Percentiles rank a stretch among this genome's conserved stretches.
phyloP scores from a whole-genome alignment of 352 stramenopile species.

The Globisporangium irregulare region DNA sequence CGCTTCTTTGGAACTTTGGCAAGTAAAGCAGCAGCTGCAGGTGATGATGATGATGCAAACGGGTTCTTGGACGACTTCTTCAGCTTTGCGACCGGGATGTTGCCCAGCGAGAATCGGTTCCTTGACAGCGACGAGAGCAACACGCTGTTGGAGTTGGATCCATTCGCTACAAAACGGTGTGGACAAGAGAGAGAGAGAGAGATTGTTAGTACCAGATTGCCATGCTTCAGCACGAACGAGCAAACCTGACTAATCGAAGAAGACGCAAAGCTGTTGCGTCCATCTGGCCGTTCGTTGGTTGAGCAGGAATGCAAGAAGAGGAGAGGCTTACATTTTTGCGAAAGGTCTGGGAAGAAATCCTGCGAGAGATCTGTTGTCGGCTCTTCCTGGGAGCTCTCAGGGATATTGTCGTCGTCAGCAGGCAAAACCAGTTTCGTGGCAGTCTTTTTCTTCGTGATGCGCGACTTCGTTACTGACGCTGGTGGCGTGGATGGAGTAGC shows the following conservation, averaged over 20 bases:
- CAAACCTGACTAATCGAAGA: background rate
- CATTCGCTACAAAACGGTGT: conserved; percentile 18
- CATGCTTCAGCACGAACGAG: background rate
- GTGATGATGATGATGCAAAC: conserved; percentile 31
- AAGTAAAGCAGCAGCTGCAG: background rate
- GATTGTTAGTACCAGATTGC: background rate
- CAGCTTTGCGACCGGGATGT: conserved; percentile 70
- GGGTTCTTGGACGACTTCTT: conserved; percentile 83
- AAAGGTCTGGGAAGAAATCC: conserved; percentile 46
- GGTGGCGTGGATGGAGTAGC: background rate
- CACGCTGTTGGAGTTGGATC: conserved; percentile 66
- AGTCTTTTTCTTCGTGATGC: conserved; percentile 5
- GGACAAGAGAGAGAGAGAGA: background rate
- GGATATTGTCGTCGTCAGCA: conserved; percentile 17
- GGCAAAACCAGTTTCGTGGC: conserved; percentile 9
- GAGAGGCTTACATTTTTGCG: conserved; percentile 40
- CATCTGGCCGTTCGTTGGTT: background rate
- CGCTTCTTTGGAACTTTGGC: conserved; percentile 23
- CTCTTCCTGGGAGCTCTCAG: conserved; percentile 44
- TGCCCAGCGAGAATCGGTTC: conserved; percentile 77
- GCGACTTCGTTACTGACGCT: conserved; percentile 3
- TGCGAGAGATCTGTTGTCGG: conserved; percentile 28
- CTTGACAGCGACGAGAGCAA: conserved; percentile 52
- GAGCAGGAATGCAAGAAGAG: background rate
- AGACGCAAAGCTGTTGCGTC: background rate